phyloP scores from a whole-genome alignment of 225 moss, liverwort and hornwort genomes.

The Sphagnum tenellum region DNA sequence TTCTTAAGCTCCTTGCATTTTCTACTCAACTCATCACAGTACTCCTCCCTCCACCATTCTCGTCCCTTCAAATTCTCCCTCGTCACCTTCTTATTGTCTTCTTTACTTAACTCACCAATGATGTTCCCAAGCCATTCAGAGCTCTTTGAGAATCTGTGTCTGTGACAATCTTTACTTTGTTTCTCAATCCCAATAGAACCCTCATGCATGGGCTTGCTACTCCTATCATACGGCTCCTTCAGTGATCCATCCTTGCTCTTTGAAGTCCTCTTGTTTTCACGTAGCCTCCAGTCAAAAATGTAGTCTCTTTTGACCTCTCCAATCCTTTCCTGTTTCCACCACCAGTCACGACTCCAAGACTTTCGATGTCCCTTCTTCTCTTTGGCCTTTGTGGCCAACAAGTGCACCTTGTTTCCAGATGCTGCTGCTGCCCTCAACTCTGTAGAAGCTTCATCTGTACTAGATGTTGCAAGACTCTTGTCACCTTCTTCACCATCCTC shows the following conservation, averaged over 20 bases:
- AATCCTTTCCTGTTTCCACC: conserved; percentile 70
- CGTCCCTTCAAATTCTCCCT: conserved; percentile 65
- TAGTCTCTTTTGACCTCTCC: conserved; percentile 50
- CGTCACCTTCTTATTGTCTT: conserved; percentile 52
- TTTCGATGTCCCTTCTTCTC: conserved; percentile 17
- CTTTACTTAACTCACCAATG: conserved; percentile 52
- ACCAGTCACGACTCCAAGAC: conserved; percentile 88
- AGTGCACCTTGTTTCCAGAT: conserved; percentile 26
- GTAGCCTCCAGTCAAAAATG: conserved; percentile 31
- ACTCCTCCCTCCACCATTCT: conserved; percentile 98
- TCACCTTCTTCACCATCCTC: conserved; percentile 52
- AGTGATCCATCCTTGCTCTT: conserved; percentile 26
- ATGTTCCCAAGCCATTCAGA: conserved; percentile 76
- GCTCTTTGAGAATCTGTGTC: conserved; percentile 61
- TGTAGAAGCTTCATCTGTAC: no score
- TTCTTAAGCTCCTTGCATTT: conserved; percentile 52
- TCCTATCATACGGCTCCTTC: conserved; percentile 18
- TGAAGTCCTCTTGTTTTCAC: conserved; percentile 30
- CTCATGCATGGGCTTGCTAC: conserved; percentile 41
- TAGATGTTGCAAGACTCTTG: conserved; percentile 21
- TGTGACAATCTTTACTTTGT: conserved; percentile 25
- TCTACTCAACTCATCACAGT: conserved; percentile 57
- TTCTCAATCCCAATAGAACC: conserved; percentile 22
- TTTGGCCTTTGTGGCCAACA: conserved; percentile 8
- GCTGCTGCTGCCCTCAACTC: no score